Evolutionary conservation across 176 grass and related monocot species (phyloP), one percentile per base, ranked within the genome.

Genomic region (Hyparrhenia diplandra): DNA sequence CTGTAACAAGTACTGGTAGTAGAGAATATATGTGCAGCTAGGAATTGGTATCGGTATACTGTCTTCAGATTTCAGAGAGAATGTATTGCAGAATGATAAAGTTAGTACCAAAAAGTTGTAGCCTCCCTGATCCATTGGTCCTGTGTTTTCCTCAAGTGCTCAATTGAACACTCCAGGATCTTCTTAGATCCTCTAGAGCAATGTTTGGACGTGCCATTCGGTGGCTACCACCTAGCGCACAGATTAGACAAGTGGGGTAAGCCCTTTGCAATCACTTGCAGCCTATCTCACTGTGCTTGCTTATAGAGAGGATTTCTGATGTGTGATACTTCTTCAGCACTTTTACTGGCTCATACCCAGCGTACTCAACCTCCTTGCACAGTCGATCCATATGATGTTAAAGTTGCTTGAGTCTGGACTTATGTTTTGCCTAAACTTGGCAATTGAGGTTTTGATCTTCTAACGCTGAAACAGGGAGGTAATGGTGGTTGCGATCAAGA

Each of bases 401-500:
- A 61, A 9, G 4, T 35, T 76, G 52, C 69, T 73, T 42, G 21
- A 34, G n/a, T 16, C 17, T 73, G 2, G n/a, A 30, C 20, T 41
- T 43, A 47, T 1, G 1, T 24, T 34, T 66, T 58, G 11, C 70
- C 52, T n/a, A 34, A 73, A 59, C 16, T 42, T 73, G 46, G 29
- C 66, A 82, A 76, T 79, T 12, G 75, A 79, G 17, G 18, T 14
- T 79, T 67, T 80, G 20, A 51, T 12, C 39, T 78, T 84, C 0
- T 80, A 61, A 66, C 49, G 34, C 30, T 80, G 5, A 31, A 25
- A 82, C 75, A 98, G 95, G 88, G 92, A 95, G 79, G 74, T 93
- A 54, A 91, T 98, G 88, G 92, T 98, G n/a, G 90, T 95, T 68
- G 84, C 79, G n/a, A 87, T 98, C 34, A 86, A 89, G 32, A 98